Evolutionary conservation across 257 asterid genomes (phyloP), one percentile per base, ranked within the genome.

Genomic region (Penstemon newberryi): DNA sequence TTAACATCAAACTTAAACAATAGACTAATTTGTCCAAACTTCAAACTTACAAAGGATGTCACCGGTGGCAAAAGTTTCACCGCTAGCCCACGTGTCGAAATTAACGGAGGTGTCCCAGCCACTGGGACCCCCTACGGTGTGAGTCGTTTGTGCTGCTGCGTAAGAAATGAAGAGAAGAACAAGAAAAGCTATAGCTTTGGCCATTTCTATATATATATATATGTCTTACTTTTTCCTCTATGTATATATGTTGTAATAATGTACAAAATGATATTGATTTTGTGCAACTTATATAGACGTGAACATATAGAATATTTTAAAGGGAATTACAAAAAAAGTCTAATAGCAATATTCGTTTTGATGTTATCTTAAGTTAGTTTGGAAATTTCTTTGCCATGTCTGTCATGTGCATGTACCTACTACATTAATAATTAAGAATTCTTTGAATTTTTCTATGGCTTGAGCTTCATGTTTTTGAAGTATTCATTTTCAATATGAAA

Each of bases 31-130:
- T 25, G 33, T 25, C 33, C 33, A 1, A 25, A 25, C 33, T 25
- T 25, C 2, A 25, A 2, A 78, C 86, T 75, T 79, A 89, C 92
- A 47, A 39, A 89, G 82, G 41, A 73, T 70, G 68, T 89, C 96
- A 0, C 83, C 88, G 3, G 70, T 57, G 4, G 47, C 37, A 64
- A 87, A 89, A 9, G 76, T 83, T 45, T 57, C 36, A 44, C 74
- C 80, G 5, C 63, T 37, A 46, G 90, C 82, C 96, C 96, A 89
- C 25, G 12, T 25, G 37, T 0, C 65, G 10, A 81, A 85, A 71
- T 80, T 63, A 56, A 56, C 69, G 36, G 62, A 59, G 6, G 66
- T 69, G 55, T n/a, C 50, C 92, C 96, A 89, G 38, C 85, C 84
- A 11, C 43, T 0, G 59, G 6, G 4, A 60, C 77, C 94, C 6